phyloP scores from a whole-genome alignment of 805 yeast species.

The Groenewaldozyma salmanticensis region DNA sequence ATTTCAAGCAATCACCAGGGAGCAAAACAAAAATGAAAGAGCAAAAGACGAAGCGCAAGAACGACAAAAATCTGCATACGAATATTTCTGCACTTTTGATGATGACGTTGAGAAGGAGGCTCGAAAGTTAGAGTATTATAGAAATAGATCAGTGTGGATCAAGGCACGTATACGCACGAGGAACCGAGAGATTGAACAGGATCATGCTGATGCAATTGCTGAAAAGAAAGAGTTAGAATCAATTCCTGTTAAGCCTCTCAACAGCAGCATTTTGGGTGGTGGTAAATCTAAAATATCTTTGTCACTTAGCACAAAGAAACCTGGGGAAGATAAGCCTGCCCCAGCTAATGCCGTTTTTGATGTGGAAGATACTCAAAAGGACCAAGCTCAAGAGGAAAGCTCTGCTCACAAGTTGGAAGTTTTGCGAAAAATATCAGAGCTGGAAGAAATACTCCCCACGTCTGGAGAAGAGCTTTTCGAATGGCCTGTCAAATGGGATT shows the following conservation, averaged over 20 bases:
- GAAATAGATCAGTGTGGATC: conserved; percentile 20
- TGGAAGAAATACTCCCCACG: conserved; percentile 13
- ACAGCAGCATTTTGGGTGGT: background rate
- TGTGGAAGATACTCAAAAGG: conserved; percentile 1
- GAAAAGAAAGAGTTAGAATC: conserved; percentile 9
- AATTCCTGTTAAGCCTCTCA: background rate
- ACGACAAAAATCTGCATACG: conserved; percentile 6
- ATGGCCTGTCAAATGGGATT: conserved; percentile 20
- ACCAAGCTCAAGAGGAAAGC: conserved; percentile 2
- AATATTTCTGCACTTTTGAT: conserved; percentile 13
- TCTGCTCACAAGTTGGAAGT: background rate
- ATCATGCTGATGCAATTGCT: conserved; percentile 14
- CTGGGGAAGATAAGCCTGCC: background rate
- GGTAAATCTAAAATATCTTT: conserved; percentile 9
- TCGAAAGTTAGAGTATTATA: conserved; percentile 15
- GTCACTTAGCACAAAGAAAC: conserved; percentile 4
- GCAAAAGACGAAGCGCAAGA: conserved; percentile 8
- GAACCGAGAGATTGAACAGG: conserved; percentile 15
- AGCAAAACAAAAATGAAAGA: conserved; percentile 13
- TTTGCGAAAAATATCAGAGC: background rate
- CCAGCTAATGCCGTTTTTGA: conserved; percentile 1
- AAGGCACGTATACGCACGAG: conserved; percentile 15
- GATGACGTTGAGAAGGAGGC: conserved; percentile 13
- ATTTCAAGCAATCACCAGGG: conserved; percentile 14
- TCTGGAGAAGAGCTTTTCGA: conserved; percentile 13